Evolutionary conservation across 73 alveolate species (phyloP).

Genomic region (Blepharisma japonicum): DNA sequence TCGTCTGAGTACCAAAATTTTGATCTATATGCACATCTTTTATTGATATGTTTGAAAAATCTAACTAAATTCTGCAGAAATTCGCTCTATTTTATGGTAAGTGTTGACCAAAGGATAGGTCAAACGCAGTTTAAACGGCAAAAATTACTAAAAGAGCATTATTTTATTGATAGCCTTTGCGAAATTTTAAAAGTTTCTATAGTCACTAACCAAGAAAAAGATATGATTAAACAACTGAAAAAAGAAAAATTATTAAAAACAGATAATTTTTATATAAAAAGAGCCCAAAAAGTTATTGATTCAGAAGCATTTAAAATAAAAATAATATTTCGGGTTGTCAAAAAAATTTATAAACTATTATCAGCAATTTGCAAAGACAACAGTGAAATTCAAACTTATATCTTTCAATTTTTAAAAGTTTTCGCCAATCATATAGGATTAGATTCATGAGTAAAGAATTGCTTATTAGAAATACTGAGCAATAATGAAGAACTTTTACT

Average conservation of each 20-base stretch:
- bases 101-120: not conserved
- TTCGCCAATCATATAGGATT: conserved; percentile 7
- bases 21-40: not conserved
- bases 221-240: not conserved
- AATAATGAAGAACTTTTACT: conserved; percentile 29
- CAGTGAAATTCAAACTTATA: not conserved
- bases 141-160: conserved; percentile 28
- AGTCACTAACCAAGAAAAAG: not conserved
- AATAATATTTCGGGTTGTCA: not conserved
- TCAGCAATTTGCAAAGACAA: conserved; percentile 21
- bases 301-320: not conserved
- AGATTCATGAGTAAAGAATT: not conserved
- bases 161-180: conserved; percentile 18
- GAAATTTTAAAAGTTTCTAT: not conserved
- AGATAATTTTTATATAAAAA: not conserved
- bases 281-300: not conserved
- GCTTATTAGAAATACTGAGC: conserved; percentile 6
- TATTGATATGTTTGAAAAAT: conserved; percentile 3
- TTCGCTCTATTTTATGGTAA: not conserved
- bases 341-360: conserved; percentile 10
- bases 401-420: not conserved
- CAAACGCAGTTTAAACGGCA: not conserved
- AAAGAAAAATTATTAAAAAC: not conserved
- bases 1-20: too few species aligned
- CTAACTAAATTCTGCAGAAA: conserved; percentile 9